These are phyloP conservation scores for Peronosclerospora sorghi DNA, from an alignment of 352 stramenopile species.

Conservation along the genomic window DNA sequence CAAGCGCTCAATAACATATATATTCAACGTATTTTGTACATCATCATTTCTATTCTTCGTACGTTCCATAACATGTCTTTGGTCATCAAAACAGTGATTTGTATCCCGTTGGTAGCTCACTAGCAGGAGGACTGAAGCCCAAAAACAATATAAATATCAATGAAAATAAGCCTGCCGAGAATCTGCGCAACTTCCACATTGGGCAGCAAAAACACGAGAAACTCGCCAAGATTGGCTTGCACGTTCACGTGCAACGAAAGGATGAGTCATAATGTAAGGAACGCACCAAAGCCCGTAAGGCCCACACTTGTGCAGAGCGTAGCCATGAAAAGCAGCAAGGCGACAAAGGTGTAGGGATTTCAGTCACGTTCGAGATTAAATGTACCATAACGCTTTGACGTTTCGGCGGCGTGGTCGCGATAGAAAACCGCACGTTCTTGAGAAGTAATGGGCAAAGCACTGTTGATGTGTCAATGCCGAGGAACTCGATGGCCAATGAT, in stretches of 20 bases:
- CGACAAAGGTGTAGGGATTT: constrained; percentile 51
- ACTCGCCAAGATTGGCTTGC: constrained; percentile 37
- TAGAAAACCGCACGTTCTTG: constrained; percentile 88
- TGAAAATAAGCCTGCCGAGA: constrained; percentile 29
- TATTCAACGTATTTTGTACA: too few species aligned
- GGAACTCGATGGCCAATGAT: constrained; percentile 70
- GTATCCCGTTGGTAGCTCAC: constrained; percentile 36
- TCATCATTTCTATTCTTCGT: too few species aligned
- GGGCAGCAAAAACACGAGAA: constrained; percentile 33
- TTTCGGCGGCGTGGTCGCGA: constrained; percentile 82
- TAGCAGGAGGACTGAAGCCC: constrained; percentile 42
- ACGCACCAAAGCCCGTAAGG: constrained; percentile 28
- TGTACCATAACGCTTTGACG: constrained; percentile 79
- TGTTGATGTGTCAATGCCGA: constrained; percentile 62
- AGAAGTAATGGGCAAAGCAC: constrained; percentile 60
- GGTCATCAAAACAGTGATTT: constrained; percentile 52
- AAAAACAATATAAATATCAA: constrained; percentile 44
- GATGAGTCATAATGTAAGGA: constrained; percentile 46
- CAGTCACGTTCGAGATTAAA: constrained; percentile 39
- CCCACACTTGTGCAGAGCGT: constrained; percentile 42
- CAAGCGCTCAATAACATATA: too few species aligned
- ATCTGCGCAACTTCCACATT: constrained; percentile 26
- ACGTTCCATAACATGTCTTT: too few species aligned
- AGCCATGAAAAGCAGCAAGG: constrained; percentile 21
- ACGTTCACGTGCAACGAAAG: constrained; percentile 36